A percentile compares a stretch with the other conserved stretches of the same genome.
Conservation (phyloP, 345 rosid species). For the Populus simonii region DNA sequence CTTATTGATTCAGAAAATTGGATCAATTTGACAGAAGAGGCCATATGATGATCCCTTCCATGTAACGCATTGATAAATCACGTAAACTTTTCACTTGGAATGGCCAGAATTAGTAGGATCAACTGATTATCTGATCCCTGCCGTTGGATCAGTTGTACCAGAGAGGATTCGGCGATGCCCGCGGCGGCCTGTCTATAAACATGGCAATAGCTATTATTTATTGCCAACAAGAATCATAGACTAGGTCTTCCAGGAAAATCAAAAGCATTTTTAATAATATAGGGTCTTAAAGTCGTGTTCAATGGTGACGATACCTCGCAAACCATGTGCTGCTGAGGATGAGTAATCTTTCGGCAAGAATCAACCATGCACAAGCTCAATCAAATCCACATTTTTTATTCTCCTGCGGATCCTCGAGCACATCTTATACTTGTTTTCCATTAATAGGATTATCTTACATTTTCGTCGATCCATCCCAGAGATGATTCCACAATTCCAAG, state of each 20-base stretch:
- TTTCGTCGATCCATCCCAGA: neutral
- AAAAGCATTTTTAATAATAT: neutral
- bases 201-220: neutral
- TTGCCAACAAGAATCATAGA: slow-evolving; percentile 17
- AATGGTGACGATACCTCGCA: slow-evolving; percentile 5
- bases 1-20: neutral
- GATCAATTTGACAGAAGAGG: neutral
- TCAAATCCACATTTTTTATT: neutral
- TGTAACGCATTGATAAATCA: neutral
- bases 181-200: neutral
- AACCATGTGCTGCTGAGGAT: slow-evolving; percentile 9
- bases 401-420: neutral
- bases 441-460: neutral
- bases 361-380: neutral
- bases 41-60: neutral
- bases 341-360: slow-evolving; percentile 7
- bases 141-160: neutral
- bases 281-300: too few relatives aligned
- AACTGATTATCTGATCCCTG: neutral
- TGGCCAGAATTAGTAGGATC: neutral
- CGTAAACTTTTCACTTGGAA: neutral
- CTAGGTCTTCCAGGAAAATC: neutral
- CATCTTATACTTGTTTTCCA: neutral
- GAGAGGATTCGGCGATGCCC: slow-evolving; percentile 10
- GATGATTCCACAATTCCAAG: neutral